Evolutionary conservation across 2,329 filamentous ascomycete species (phyloP).

Genomic region (Thielaviopsis musarum): DNA sequence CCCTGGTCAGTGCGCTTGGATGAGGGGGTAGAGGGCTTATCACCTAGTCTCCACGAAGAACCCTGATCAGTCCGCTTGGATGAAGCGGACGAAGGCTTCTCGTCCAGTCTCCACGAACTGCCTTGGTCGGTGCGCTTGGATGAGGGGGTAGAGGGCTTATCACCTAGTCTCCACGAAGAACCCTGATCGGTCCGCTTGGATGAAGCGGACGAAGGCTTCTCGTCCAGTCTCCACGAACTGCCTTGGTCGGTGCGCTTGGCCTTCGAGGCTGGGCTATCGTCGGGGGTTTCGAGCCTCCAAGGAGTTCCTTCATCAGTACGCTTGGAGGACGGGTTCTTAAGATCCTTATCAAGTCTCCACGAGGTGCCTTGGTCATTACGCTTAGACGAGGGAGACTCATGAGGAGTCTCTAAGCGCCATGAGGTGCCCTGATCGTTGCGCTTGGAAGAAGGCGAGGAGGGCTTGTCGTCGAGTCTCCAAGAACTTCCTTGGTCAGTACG

Average conservation of each 20-base stretch:
- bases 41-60: neutral
- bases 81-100: neutral
- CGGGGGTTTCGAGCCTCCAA: no score
- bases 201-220: neutral
- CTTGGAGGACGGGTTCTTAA: neutral
- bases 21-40: neutral
- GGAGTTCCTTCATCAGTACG: no score
- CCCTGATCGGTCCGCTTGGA: neutral
- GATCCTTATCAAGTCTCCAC: neutral
- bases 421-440: no score
- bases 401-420: no score
- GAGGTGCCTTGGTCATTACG: no score
- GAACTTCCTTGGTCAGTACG: neutral
- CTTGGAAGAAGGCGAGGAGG: neutral
- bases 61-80: neutral
- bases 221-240: neutral
- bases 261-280: neutral
- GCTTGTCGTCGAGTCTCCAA: neutral
- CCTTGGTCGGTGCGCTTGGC: neutral
- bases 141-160: no score
- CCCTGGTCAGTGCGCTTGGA: neutral
- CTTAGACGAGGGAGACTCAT: neutral
- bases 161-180: neutral
- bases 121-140: neutral
- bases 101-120: neutral